Conservation (phyloP, 2,329 filamentous ascomycete genomes). For the Colletotrichum camelliae region DNA sequence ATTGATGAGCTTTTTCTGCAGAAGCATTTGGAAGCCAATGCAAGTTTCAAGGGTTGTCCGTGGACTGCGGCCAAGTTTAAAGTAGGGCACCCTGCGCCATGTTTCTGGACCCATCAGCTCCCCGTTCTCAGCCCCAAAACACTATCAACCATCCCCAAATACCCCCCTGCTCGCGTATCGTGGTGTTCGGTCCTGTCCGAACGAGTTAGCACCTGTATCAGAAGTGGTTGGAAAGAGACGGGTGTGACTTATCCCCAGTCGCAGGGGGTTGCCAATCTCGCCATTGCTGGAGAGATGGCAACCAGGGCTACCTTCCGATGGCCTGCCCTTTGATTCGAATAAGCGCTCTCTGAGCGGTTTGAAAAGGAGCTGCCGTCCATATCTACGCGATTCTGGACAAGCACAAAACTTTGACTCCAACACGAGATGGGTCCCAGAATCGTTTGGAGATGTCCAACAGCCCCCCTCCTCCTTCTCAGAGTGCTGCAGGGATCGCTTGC, state of each 20-base stretch:
- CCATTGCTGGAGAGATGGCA: slow-evolving; percentile 57
- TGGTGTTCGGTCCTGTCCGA: not conserved
- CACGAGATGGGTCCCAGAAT: slow-evolving; percentile 82
- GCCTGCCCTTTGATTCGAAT: slow-evolving; percentile 38
- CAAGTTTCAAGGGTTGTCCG: slow-evolving; percentile 6
- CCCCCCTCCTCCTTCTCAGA: not conserved
- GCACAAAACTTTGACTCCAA: slow-evolving; percentile 94
- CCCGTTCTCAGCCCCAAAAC: not conserved
- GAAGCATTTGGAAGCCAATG: not conserved
- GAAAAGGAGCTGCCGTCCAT: not conserved
- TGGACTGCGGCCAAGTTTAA: not conserved
- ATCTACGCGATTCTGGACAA: slow-evolving; percentile 68
- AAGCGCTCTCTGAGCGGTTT: not conserved
- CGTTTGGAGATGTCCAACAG: slow-evolving; percentile 24
- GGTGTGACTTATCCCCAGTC: slow-evolving; percentile 55
- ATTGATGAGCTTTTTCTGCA: not conserved
- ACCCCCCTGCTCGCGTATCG: not conserved
- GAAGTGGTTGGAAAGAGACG: not conserved
- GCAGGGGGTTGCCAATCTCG: slow-evolving; percentile 51
- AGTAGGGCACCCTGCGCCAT: not conserved
- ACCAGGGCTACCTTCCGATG: slow-evolving; percentile 49
- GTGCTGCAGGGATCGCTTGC: not conserved
- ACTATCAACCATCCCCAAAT: not conserved
- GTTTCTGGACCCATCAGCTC: not conserved
- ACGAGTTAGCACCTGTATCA: slow-evolving; percentile 28